These are phyloP conservation scores for Podospora anserina DNA, from an alignment of 495 filamentous ascomycete species.

Conservation along the genomic window DNA sequence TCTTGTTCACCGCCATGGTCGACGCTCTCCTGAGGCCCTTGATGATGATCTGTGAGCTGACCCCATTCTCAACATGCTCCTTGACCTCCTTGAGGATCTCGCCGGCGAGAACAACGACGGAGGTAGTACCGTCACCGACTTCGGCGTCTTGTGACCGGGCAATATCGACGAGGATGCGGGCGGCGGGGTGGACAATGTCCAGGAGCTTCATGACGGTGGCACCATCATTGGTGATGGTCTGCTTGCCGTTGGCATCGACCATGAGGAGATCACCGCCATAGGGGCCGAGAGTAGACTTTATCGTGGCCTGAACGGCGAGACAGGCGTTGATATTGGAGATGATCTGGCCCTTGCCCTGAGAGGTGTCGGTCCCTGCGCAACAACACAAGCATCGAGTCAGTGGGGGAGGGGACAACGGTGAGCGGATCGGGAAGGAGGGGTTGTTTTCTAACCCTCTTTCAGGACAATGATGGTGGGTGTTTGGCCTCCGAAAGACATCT, in stretches of 20 bases:
- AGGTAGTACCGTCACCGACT: slow-evolving; percentile 96
- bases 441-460: slow-evolving; percentile 75
- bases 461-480: slow-evolving; percentile 98
- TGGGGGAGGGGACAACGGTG: slow-evolving; percentile 19
- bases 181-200: slow-evolving; percentile 96
- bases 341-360: slow-evolving; percentile 95
- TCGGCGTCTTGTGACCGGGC: slow-evolving; percentile 98
- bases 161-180: slow-evolving; percentile 96
- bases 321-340: slow-evolving; percentile 99
- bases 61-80: slow-evolving; percentile 91
- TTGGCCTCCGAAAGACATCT: slow-evolving; percentile 96
- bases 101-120: slow-evolving; percentile 91
- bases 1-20: slow-evolving; percentile 93
- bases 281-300: slow-evolving; percentile 92
- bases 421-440: slow-evolving; percentile 32
- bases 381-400: slow-evolving; percentile 24
- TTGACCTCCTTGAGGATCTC: slow-evolving; percentile 96
- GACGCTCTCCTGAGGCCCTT: slow-evolving; percentile 90
- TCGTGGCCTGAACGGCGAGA: slow-evolving; percentile 91
- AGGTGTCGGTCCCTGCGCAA: slow-evolving; percentile 84
- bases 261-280: slow-evolving; percentile 95
- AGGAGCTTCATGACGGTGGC: slow-evolving; percentile 99
- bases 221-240: slow-evolving; percentile 98
- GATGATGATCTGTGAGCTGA: slow-evolving; percentile 95
- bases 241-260: slow-evolving; percentile 89